Evolutionary conservation across 768 basidiomycete genomes (phyloP).

Genomic region (Hirschioporus abietinus): DNA sequence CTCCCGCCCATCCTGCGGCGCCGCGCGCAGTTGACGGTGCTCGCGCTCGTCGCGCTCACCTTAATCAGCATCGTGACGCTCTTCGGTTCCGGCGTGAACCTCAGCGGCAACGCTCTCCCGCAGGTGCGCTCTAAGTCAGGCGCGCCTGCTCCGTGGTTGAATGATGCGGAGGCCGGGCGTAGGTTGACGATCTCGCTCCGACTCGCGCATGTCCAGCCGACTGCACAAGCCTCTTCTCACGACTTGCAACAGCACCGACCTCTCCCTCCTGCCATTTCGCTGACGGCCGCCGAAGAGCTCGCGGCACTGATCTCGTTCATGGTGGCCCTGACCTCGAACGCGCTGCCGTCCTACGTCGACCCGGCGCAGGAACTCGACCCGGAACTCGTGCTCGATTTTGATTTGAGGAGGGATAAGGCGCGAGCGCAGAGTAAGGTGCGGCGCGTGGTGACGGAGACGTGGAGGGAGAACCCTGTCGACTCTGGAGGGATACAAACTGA

Average conservation of each 20-base stretch:
- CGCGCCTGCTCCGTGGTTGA: neutral
- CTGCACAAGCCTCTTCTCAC: too few relatives aligned
- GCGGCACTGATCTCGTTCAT: constrained; percentile 73
- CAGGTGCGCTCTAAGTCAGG: neutral
- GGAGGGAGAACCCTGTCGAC: constrained; percentile 54
- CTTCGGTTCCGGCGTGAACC: neutral
- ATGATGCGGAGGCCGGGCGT: neutral
- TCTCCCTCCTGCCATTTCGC: constrained; percentile 24
- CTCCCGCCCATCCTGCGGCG: neutral
- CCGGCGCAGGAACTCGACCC: constrained; percentile 67
- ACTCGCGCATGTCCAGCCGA: neutral
- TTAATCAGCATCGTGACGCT: neutral
- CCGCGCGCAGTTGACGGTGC: neutral
- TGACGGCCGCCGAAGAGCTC: constrained; percentile 57
- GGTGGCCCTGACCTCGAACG: constrained; percentile 67
- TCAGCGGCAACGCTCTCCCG: neutral
- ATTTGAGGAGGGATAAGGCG: constrained; percentile 48
- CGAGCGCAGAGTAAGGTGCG: constrained; percentile 56
- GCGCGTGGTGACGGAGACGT: constrained; percentile 57
- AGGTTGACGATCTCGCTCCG: neutral
- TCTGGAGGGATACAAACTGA: neutral
- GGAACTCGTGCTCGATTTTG: constrained; percentile 77
- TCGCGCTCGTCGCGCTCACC: neutral
- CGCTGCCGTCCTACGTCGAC: constrained; percentile 62
- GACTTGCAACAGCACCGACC: neutral